Percentiles rank a stretch among this genome's conserved stretches.
These are phyloP conservation scores for Penicillium sp. DNA, from an alignment of 2,329 filamentous ascomycete genomes.

Conservation along the genomic window DNA sequence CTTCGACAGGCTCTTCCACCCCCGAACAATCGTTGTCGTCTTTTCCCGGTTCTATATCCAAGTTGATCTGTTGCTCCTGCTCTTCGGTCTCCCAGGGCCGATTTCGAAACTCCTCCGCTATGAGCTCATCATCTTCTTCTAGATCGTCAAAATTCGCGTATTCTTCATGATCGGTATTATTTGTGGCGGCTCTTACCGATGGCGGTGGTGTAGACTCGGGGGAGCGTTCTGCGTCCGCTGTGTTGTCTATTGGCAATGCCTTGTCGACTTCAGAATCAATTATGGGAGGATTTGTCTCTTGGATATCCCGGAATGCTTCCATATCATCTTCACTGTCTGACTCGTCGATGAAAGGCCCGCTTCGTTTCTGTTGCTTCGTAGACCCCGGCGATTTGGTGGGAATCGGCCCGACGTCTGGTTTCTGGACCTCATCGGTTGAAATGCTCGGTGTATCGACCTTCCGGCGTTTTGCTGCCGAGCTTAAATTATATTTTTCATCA, in stretches of 20 bases:
- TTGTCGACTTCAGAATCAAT: background rate
- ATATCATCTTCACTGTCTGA: conserved; percentile 58
- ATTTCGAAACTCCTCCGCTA: conserved; percentile 65
- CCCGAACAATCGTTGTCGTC: conserved; percentile 28
- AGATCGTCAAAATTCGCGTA: conserved; percentile 60
- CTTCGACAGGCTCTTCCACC: conserved; percentile 19
- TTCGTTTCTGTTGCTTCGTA: conserved; percentile 18
- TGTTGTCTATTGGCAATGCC: conserved; percentile 8
- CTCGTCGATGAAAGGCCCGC: conserved; percentile 46
- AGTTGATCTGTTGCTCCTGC: conserved; percentile 28
- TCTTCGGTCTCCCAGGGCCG: conserved; percentile 62
- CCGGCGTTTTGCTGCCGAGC: conserved; percentile 35
- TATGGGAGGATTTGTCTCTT: conserved; percentile 8
- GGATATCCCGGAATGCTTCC: conserved; percentile 26
- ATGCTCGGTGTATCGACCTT: conserved; percentile 28
- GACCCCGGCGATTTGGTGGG: conserved; percentile 4
- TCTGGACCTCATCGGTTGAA: background rate
- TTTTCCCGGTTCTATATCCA: conserved; percentile 21
- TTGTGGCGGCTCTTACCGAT: conserved; percentile 55
- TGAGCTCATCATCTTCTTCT: conserved; percentile 61
- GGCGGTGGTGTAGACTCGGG: conserved; percentile 36
- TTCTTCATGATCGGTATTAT: conserved; percentile 48
- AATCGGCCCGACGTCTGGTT: conserved; percentile 1
- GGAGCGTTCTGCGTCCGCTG: conserved; percentile 15
- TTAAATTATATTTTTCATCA: conserved; percentile 36